Percentiles rank a stretch among this genome's conserved stretches.
Conservation (phyloP, 2,329 filamentous ascomycete species). For the Penicillium sclerotigenum region DNA sequence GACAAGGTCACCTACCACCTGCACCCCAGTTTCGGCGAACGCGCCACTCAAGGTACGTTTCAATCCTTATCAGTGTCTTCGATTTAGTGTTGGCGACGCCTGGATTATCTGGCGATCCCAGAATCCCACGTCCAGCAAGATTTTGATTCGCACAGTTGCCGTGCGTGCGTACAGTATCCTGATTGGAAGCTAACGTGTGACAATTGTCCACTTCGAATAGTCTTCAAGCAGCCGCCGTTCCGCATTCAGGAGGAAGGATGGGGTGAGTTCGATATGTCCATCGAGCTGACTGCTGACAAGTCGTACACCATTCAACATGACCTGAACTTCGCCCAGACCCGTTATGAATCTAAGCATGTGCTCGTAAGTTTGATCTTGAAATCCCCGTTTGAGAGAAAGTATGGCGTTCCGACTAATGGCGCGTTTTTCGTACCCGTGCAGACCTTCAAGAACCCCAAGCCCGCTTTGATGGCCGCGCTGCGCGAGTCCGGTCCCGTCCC, state of each 20-base stretch:
- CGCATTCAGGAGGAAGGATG: constrained; percentile 89
- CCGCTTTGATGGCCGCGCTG: constrained; percentile 73
- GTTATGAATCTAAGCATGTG: constrained; percentile 78
- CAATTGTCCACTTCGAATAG: constrained; percentile 43
- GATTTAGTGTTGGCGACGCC: neutral
- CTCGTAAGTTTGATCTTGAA: constrained; percentile 52
- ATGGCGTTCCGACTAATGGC: neutral
- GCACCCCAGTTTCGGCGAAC: constrained; percentile 88
- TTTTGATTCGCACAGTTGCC: neutral
- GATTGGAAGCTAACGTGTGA: neutral
- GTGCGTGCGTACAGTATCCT: too few species aligned
- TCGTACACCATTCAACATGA: constrained; percentile 81
- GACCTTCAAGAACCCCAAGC: constrained; percentile 89
- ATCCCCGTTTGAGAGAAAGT: neutral
- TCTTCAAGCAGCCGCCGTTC: constrained; percentile 81
- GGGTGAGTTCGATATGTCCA: constrained; percentile 96
- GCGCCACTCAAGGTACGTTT: constrained; percentile 70
- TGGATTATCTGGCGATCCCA: neutral
- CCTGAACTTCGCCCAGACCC: constrained; percentile 78
- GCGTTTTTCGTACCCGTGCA: constrained; percentile 27
- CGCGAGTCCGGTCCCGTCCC: constrained; percentile 83
- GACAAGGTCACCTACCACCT: constrained; percentile 90
- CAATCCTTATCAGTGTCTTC: neutral
- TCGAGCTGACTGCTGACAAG: constrained; percentile 82
- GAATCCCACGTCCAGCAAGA: neutral